Conservation (phyloP, 2,329 filamentous ascomycete genomes). For the Aspergillus transmontanensis region DNA sequence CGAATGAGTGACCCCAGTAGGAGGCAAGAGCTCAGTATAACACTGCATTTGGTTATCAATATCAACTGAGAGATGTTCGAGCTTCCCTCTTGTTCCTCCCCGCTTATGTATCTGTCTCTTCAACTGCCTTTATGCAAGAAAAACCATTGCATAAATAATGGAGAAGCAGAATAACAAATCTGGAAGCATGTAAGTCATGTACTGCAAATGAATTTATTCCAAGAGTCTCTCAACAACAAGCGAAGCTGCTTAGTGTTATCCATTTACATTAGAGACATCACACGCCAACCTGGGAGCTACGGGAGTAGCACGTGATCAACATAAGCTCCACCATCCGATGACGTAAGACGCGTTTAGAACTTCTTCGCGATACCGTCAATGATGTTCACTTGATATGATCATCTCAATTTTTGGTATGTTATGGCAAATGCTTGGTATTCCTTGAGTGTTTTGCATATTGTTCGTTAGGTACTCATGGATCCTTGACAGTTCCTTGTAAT, state of each 20-base stretch:
- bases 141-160: constrained; percentile 12
- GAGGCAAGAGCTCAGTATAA: constrained; percentile 93
- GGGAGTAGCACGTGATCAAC: constrained; percentile 19
- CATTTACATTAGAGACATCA: neutral
- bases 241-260: neutral
- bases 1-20: constrained; percentile 90
- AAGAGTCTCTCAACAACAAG: neutral
- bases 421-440: neutral
- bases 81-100: neutral
- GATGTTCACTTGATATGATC: neutral
- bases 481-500: neutral
- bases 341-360: constrained; percentile 18
- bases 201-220: neutral
- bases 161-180: neutral
- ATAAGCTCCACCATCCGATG: constrained; percentile 13
- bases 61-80: neutral
- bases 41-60: constrained; percentile 72
- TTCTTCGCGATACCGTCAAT: neutral
- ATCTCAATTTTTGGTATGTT: neutral
- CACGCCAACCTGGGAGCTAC: constrained; percentile 2
- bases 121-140: constrained; percentile 12
- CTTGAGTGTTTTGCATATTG: neutral
- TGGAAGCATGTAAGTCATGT: neutral
- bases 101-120: neutral
- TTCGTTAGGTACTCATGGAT: neutral